Evolutionary conservation across 495 filamentous ascomycete genomes (phyloP).

Genomic region (Penicillium pulvis): DNA sequence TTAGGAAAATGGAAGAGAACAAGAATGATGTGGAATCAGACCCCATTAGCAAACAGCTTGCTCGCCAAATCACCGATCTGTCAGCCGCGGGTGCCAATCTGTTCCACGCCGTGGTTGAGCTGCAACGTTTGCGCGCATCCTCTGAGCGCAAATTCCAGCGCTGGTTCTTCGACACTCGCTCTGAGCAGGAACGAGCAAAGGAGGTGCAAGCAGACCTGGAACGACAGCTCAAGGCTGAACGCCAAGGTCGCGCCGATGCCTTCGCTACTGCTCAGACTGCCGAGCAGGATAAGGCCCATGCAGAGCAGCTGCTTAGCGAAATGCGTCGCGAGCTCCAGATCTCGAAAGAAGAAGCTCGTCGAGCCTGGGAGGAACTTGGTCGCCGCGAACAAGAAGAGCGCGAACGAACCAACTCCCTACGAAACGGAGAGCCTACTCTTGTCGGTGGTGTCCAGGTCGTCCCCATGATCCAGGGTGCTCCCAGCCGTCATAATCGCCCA

Average conservation of each 20-base stretch:
- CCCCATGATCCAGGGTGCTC: conserved; percentile 80
- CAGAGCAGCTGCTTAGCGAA: conserved; percentile 76
- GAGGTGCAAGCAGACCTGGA: conserved; percentile 85
- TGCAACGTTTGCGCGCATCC: conserved; percentile 92
- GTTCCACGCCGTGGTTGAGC: conserved; percentile 95
- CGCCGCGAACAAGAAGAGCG: conserved; percentile 92
- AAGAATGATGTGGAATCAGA: conserved; percentile 79
- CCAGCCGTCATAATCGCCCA: conserved; percentile 64
- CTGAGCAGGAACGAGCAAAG: conserved; percentile 80
- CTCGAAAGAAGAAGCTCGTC: conserved; percentile 91
- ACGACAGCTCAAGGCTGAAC: conserved; percentile 69
- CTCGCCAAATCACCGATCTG: conserved; percentile 91
- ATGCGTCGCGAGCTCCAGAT: conserved; percentile 90
- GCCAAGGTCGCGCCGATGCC: conserved; percentile 66
- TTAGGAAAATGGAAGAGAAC: conserved; percentile 86
- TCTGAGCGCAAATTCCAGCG: conserved; percentile 97
- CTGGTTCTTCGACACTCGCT: conserved; percentile 95
- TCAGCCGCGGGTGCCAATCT: conserved; percentile 95
- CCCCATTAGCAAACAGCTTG: conserved; percentile 82
- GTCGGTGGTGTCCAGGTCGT: conserved; percentile 97
- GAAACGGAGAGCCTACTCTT: conserved; percentile 83
- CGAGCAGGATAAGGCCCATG: conserved; percentile 65
- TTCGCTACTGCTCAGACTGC: conserved; percentile 62
- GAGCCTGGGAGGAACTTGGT: conserved; percentile 96
- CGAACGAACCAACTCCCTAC: conserved; percentile 81